phyloP scores from a whole-genome alignment of 495 filamentous ascomycete genomes.

The Podospora sp. region DNA sequence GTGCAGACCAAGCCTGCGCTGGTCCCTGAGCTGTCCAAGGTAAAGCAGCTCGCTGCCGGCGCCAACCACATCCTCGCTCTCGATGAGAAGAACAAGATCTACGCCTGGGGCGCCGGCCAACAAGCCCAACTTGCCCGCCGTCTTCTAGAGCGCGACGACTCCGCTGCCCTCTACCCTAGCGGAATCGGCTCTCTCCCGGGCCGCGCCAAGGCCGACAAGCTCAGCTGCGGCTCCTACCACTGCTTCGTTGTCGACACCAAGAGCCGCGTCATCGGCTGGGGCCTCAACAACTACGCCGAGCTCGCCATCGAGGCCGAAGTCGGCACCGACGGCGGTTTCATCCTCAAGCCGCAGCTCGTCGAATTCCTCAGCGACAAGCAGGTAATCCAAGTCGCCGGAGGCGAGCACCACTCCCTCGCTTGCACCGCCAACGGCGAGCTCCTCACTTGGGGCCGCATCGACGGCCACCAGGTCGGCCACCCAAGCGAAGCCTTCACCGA shows the following conservation, averaged over 20 bases:
- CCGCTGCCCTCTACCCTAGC: constrained; percentile 63
- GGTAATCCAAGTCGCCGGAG: constrained; percentile 62
- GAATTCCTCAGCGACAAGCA: constrained; percentile 55
- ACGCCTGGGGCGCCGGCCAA: constrained; percentile 72
- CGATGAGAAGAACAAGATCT: constrained; percentile 65
- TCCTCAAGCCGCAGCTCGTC: constrained; percentile 48
- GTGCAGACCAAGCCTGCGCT: constrained; percentile 41
- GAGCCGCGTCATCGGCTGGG: constrained; percentile 79
- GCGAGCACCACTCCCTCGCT: constrained; percentile 68
- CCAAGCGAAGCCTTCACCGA: constrained; percentile 47
- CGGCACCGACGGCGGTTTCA: constrained; percentile 62
- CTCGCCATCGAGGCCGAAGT: constrained; percentile 69
- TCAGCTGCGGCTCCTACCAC: constrained; percentile 70
- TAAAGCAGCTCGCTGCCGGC: constrained; percentile 62
- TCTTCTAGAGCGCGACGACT: constrained; percentile 61
- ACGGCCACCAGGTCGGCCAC: constrained; percentile 65
- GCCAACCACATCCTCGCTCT: constrained; percentile 74
- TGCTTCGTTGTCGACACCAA: constrained; percentile 74
- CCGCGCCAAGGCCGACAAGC: constrained; percentile 54
- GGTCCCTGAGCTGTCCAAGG: constrained; percentile 58
- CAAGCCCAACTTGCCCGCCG: constrained; percentile 76
- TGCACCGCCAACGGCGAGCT: constrained; percentile 63
- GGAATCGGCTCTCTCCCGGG: constrained; percentile 66
- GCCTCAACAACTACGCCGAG: constrained; percentile 83
- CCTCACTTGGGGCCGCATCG: constrained; percentile 70